A percentile compares a stretch with the other conserved stretches of the same genome.
Conservation (phyloP, 208 protist genomes). For the Trypanosoma caninum region DNA sequence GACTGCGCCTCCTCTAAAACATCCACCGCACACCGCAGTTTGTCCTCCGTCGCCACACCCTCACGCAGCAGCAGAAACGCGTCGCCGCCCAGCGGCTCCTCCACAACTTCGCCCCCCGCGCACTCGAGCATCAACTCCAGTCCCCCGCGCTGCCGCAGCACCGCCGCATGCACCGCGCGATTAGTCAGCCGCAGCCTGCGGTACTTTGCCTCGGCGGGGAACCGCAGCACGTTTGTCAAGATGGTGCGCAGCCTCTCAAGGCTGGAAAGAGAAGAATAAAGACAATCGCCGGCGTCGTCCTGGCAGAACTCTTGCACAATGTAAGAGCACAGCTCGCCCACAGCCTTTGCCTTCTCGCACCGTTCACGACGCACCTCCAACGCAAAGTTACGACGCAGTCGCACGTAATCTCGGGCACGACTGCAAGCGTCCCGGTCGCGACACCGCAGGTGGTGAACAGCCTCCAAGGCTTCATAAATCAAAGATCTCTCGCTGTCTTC, state of each 20-base stretch:
- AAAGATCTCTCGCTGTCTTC: constrained; percentile 13
- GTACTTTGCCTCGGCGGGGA: constrained; percentile 14
- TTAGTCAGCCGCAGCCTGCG: constrained; percentile 29
- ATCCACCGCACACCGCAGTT: constrained; percentile 1
- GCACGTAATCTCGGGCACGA: background rate
- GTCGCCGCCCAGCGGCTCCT: constrained; percentile 15
- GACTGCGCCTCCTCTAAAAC: constrained; percentile 2
- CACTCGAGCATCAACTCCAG: constrained; percentile 52
- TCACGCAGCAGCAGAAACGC: constrained; percentile 5
- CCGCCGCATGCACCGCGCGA: constrained; percentile 27
- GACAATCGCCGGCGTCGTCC: constrained; percentile 65
- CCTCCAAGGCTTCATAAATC: constrained; percentile 19
- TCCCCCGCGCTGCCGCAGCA: constrained; percentile 59
- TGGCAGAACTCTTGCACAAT: constrained; percentile 40
- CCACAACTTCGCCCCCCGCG: constrained; percentile 25
- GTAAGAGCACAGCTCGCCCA: constrained; percentile 29
- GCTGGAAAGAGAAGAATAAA: constrained; percentile 29
- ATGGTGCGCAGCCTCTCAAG: constrained; percentile 18
- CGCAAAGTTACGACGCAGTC: constrained; percentile 12
- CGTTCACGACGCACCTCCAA: constrained; percentile 59
- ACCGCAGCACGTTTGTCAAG: constrained; percentile 8
- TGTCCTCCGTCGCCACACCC: constrained; percentile 8
- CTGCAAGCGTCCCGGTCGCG: constrained; percentile 1
- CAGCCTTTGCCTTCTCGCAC: constrained; percentile 19
- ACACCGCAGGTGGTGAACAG: constrained; percentile 14